Evolutionary conservation across 495 filamentous ascomycete genomes (phyloP).

Genomic region (Achaetomiella virescens): DNA sequence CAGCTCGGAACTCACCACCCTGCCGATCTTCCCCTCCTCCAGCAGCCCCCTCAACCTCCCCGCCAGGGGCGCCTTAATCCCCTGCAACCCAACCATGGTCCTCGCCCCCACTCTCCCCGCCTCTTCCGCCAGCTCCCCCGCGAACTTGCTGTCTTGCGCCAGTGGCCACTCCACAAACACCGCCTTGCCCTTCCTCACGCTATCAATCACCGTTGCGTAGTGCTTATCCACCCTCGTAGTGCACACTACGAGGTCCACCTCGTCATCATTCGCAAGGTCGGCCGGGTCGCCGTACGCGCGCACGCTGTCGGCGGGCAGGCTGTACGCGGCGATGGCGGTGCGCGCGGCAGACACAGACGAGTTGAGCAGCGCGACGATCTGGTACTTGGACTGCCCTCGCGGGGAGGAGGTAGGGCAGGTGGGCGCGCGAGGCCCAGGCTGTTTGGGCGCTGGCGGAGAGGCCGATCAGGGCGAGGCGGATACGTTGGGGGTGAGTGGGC

Average conservation of each 20-base stretch:
- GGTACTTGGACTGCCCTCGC: slow-evolving; percentile 37
- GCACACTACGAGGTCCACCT: slow-evolving; percentile 55
- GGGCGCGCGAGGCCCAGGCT: slow-evolving; percentile 50
- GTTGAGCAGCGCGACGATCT: slow-evolving; percentile 56
- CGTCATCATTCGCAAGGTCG: slow-evolving; percentile 38
- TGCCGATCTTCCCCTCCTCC: slow-evolving; percentile 44
- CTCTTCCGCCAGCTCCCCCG: slow-evolving; percentile 37
- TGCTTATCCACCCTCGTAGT: slow-evolving; percentile 52
- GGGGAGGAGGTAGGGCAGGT: slow-evolving; percentile 50
- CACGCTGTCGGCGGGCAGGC: slow-evolving; percentile 37
- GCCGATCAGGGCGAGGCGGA: slow-evolving; percentile 53
- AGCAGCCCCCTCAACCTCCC: slow-evolving; percentile 44
- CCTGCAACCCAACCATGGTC: slow-evolving; percentile 51
- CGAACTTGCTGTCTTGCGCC: slow-evolving; percentile 29
- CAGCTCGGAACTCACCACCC: slow-evolving; percentile 48
- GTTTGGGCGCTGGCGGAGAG: slow-evolving; percentile 44
- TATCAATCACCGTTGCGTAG: slow-evolving; percentile 31
- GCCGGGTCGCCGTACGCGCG: slow-evolving; percentile 48
- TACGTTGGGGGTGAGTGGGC: slow-evolving; percentile 26
- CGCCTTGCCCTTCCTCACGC: slow-evolving; percentile 49
- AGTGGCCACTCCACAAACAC: slow-evolving; percentile 58
- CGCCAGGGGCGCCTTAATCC: slow-evolving; percentile 36
- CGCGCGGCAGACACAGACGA: slow-evolving; percentile 44
- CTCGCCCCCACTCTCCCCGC: slow-evolving; percentile 33
- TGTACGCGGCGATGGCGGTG: slow-evolving; percentile 42